These are phyloP conservation scores for Phaffia tasmanica DNA, from an alignment of 768 basidiomycete genomes.

Conservation along the genomic window DNA sequence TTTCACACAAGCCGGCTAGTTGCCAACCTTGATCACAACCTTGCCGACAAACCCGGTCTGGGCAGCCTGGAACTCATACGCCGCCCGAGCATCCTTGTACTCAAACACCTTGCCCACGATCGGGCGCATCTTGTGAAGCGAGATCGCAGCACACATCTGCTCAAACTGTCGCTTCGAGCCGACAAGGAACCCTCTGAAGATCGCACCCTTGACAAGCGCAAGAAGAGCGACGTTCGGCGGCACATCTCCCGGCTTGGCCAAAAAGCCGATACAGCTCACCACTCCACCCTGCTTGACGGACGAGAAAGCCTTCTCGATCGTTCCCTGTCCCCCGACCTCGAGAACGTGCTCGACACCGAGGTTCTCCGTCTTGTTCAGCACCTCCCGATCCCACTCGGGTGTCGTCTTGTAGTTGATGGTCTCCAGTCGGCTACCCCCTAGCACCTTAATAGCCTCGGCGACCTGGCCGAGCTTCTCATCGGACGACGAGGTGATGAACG, in stretches of 20 bases:
- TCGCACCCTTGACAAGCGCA: slow-evolving; percentile 41
- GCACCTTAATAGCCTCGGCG: slow-evolving; percentile 40
- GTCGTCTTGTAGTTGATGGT: slow-evolving; percentile 52
- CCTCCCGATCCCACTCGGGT: slow-evolving; percentile 52
- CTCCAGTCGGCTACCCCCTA: neutral
- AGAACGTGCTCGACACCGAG: slow-evolving; percentile 40
- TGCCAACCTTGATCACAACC: too few relatives aligned
- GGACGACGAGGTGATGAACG: slow-evolving; percentile 58
- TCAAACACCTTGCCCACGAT: slow-evolving; percentile 51
- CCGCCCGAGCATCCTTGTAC: too few relatives aligned
- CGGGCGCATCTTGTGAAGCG: slow-evolving; percentile 44
- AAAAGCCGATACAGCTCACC: slow-evolving; percentile 45
- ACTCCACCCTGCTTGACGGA: slow-evolving; percentile 42
- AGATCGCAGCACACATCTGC: slow-evolving; percentile 47
- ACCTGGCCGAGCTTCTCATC: slow-evolving; percentile 55
- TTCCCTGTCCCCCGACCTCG: slow-evolving; percentile 51
- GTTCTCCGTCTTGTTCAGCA: slow-evolving; percentile 38
- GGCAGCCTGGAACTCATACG: too few relatives aligned
- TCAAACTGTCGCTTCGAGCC: slow-evolving; percentile 55
- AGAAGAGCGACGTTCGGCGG: slow-evolving; percentile 33
- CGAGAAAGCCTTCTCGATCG: slow-evolving; percentile 40
- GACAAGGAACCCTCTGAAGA: slow-evolving; percentile 47
- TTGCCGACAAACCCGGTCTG: too few relatives aligned
- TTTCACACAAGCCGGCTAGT: too few relatives aligned
- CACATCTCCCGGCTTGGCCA: slow-evolving; percentile 31